phyloP scores from a whole-genome alignment of 305 asterid genomes.

The Solanum aculeatissimum region DNA sequence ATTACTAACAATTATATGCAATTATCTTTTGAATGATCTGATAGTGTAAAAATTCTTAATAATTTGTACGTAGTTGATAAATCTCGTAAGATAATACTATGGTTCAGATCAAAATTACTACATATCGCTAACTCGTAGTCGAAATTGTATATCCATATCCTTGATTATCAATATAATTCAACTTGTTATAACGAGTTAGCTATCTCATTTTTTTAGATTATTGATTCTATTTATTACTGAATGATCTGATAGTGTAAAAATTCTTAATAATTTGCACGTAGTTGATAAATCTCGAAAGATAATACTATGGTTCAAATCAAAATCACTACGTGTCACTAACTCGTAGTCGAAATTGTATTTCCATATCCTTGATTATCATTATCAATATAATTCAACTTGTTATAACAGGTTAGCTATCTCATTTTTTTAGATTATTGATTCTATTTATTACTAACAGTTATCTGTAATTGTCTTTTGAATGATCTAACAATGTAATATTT shows the following conservation, averaged over 20 bases:
- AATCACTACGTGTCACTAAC: neutral
- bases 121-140: accelerated
- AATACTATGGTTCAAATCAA: neutral
- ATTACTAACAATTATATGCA: neutral
- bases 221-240: neutral
- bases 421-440: neutral
- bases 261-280: too few relatives aligned
- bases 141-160: neutral
- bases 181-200: too few relatives aligned
- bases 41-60: neutral
- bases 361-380: neutral
- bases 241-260: neutral
- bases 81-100: neutral
- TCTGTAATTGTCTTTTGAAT: neutral
- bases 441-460: neutral
- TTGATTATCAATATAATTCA: neutral
- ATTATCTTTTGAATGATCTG: neutral
- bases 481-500: neutral
- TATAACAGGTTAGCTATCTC: neutral
- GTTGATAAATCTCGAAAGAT: neutral
- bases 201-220: neutral
- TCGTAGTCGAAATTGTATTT: neutral
- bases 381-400: neutral
- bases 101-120: neutral
- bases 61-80: too few relatives aligned